A percentile compares a stretch with the other conserved stretches of the same genome.
Conservation (phyloP, 2,329 filamentous ascomycete genomes). For the Fusarium acutatum region DNA sequence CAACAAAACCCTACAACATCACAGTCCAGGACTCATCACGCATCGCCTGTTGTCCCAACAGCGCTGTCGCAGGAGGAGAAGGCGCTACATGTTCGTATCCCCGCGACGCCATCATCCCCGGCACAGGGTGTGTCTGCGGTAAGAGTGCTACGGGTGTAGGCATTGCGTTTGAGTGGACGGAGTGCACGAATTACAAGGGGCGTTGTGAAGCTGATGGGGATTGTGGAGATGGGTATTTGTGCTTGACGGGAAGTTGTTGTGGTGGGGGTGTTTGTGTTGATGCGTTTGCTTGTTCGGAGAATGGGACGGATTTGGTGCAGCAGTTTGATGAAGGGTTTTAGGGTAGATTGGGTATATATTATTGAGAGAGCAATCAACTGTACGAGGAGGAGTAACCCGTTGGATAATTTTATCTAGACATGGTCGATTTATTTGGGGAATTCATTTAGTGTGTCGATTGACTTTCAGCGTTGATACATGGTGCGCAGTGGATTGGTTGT, state of each 20-base stretch:
- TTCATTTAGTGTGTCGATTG: background rate
- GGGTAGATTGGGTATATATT: background rate
- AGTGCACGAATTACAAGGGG: conserved; percentile 46
- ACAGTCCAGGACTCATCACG: conserved; percentile 47
- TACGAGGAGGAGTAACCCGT: background rate
- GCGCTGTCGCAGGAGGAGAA: conserved; percentile 33
- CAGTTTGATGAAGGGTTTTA: conserved; percentile 8
- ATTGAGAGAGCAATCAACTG: background rate
- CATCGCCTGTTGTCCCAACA: conserved; percentile 46
- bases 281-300: conserved; percentile 48
- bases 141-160: conserved; percentile 36
- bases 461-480: background rate
- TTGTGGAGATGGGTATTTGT: conserved; percentile 41
- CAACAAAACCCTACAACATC: conserved; percentile 41
- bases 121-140: conserved; percentile 49
- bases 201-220: conserved; percentile 42
- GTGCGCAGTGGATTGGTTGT: fast-evolving
- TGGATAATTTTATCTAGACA: background rate
- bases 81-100: conserved; percentile 45
- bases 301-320: conserved; percentile 43
- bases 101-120: conserved; percentile 39
- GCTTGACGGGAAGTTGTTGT: conserved; percentile 49
- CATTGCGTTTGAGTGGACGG: conserved; percentile 46
- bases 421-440: fast-evolving
- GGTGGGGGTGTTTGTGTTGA: conserved; percentile 49